Conservation (phyloP, 1,284 basidiomycete species). For the Phlebopus sp. region DNA sequence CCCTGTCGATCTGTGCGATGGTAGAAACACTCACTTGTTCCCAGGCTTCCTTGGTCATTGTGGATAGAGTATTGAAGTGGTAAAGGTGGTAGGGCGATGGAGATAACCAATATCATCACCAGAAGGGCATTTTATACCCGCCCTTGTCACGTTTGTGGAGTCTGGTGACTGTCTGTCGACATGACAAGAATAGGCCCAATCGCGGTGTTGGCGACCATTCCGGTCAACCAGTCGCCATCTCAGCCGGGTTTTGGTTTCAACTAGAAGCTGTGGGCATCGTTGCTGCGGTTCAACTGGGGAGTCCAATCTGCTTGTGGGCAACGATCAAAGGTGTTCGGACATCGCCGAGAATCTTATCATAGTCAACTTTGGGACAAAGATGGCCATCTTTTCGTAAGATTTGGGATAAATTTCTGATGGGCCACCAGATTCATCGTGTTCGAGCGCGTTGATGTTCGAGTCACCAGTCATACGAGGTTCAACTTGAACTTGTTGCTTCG, state of each 20-base stretch:
- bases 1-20: background rate
- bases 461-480: background rate
- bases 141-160: too few relatives aligned
- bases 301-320: too few relatives aligned
- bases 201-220: too few relatives aligned
- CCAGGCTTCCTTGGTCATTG: background rate
- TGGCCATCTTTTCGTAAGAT: background rate
- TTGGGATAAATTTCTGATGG: background rate
- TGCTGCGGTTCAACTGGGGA: too few relatives aligned
- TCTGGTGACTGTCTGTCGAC: too few relatives aligned
- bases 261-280: too few relatives aligned
- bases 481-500: background rate
- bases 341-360: background rate
- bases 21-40: background rate
- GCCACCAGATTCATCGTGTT: background rate
- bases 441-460: background rate
- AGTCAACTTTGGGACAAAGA: background rate
- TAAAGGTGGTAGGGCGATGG: constrained; percentile 2
- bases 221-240: too few relatives aligned
- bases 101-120: too few relatives aligned
- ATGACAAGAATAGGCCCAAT: too few relatives aligned
- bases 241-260: too few relatives aligned
- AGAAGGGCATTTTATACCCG: too few relatives aligned
- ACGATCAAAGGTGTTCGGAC: too few relatives aligned
- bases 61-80: background rate